Conservation (phyloP, 2,329 filamentous ascomycete species). For the Rutstroemia sp. region DNA sequence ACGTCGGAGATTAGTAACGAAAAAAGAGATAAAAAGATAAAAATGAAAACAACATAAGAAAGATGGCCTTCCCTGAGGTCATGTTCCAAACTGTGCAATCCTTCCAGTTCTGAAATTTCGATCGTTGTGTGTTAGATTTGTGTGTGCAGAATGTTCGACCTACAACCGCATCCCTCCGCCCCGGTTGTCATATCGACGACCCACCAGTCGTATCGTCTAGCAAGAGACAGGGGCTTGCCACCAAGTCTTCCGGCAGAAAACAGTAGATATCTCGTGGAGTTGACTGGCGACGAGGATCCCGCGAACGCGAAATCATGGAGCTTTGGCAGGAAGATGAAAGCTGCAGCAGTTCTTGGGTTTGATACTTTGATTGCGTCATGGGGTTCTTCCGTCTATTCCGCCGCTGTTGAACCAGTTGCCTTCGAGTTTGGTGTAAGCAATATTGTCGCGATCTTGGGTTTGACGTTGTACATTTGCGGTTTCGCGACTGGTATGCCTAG, state of each 20-base stretch:
- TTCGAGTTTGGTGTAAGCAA: slow-evolving; percentile 45
- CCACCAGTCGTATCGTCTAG: slow-evolving; percentile 7
- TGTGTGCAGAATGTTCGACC: slow-evolving; percentile 6
- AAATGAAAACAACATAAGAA: neutral
- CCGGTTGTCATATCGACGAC: slow-evolving; percentile 5
- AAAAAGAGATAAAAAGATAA: neutral
- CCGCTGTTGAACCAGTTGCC: slow-evolving; percentile 40
- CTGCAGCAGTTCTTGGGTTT: slow-evolving; percentile 27
- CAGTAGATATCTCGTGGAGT: slow-evolving; percentile 10
- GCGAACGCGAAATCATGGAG: slow-evolving; percentile 11
- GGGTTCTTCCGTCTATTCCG: slow-evolving; percentile 35
- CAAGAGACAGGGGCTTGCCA: slow-evolving; percentile 6
- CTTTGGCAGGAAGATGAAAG: slow-evolving; percentile 1
- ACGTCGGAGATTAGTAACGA: neutral
- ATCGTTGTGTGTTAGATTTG: neutral
- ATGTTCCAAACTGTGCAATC: neutral
- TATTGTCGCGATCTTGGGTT: slow-evolving; percentile 47
- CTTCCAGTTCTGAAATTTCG: neutral
- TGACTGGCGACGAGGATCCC: slow-evolving; percentile 9
- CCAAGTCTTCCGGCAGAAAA: slow-evolving; percentile 3
- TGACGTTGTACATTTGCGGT: slow-evolving; percentile 52
- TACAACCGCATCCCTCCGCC: slow-evolving; percentile 1
- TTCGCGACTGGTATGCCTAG: slow-evolving; percentile 41
- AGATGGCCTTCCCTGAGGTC: neutral
- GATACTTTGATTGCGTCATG: slow-evolving; percentile 14